A percentile compares a stretch with the other conserved stretches of the same genome.
phyloP scores from a whole-genome alignment of 2,329 filamentous ascomycete species.

The Cladosporium phlei region DNA sequence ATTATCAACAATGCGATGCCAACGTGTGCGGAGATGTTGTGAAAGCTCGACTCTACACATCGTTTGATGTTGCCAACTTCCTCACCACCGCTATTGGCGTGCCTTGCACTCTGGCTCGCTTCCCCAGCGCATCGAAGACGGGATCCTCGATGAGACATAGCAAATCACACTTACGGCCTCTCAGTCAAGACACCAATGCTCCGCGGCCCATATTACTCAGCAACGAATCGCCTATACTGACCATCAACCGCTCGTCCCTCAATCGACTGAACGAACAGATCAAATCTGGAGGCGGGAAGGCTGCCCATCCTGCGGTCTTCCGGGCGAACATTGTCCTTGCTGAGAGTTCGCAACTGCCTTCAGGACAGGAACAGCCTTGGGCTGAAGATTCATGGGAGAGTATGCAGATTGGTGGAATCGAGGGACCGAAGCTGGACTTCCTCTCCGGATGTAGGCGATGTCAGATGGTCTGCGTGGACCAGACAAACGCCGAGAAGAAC shows the following conservation, averaged over 20 bases:
- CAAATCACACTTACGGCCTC: slow-evolving; percentile 61
- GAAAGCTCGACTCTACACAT: slow-evolving; percentile 64
- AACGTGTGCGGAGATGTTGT: slow-evolving; percentile 81
- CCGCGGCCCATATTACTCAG: slow-evolving; percentile 67
- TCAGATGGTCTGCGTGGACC: slow-evolving; percentile 94
- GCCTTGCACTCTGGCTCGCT: slow-evolving; percentile 77
- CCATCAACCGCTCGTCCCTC: slow-evolving; percentile 75
- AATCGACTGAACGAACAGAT: slow-evolving; percentile 73
- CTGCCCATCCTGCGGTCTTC: slow-evolving; percentile 70
- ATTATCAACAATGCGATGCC: slow-evolving; percentile 43
- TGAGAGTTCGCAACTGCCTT: slow-evolving; percentile 39
- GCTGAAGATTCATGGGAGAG: slow-evolving; percentile 73
- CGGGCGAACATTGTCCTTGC: slow-evolving; percentile 81
- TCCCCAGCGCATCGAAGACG: slow-evolving; percentile 56
- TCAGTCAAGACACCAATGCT: slow-evolving; percentile 20
- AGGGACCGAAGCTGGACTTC: slow-evolving; percentile 53
- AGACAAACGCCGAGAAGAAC: slow-evolving; percentile 69
- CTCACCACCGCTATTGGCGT: slow-evolving; percentile 72
- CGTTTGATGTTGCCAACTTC: slow-evolving; percentile 63
- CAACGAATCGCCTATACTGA: slow-evolving; percentile 90
- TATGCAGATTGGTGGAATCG: slow-evolving; percentile 60
- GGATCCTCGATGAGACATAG: slow-evolving; percentile 61
- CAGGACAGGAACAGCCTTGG: slow-evolving; percentile 58
- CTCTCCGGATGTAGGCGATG: slow-evolving; percentile 82
- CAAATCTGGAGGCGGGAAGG: slow-evolving; percentile 54